These are phyloP conservation scores for Sphaerobolus stellatus DNA, from an alignment of 1,284 basidiomycete genomes.

Conservation along the genomic window DNA sequence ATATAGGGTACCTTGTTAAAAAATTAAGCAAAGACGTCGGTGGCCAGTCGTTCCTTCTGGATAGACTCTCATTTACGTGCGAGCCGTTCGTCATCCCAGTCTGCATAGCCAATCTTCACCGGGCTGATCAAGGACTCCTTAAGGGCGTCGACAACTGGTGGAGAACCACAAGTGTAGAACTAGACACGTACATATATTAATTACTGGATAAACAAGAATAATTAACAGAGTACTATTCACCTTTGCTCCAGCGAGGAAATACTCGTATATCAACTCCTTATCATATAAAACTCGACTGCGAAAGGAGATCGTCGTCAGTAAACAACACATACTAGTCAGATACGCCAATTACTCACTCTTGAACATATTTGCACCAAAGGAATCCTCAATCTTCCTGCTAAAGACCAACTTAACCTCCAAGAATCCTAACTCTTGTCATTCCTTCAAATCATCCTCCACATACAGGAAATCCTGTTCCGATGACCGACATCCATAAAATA, in stretches of 20 bases:
- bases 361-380: conserved; percentile 47
- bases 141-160: conserved; percentile 39
- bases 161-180: conserved; percentile 51
- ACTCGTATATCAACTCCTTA: conserved; percentile 33
- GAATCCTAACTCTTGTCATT: conserved; percentile 46
- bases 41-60: conserved; percentile 41
- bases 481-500: conserved; percentile 52
- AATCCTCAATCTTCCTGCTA: conserved; percentile 38
- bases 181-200: conserved; percentile 17
- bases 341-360: conserved; percentile 44
- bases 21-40: conserved; percentile 42
- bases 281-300: conserved; percentile 48
- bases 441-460: conserved; percentile 39
- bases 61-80: conserved; percentile 33
- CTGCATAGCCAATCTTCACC: conserved; percentile 30
- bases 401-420: conserved; percentile 53
- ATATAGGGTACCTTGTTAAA: too few species aligned
- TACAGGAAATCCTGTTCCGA: conserved; percentile 48
- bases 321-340: not conserved
- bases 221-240: conserved; percentile 8
- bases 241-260: conserved; percentile 37
- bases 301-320: not conserved
- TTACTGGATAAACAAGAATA: not conserved
- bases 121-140: conserved; percentile 38
- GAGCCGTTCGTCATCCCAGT: conserved; percentile 29